Evolutionary conservation across 371 early-diverging fungal species (phyloP), one percentile per base, ranked within the genome.

Genomic region (Mucor indicus): DNA sequence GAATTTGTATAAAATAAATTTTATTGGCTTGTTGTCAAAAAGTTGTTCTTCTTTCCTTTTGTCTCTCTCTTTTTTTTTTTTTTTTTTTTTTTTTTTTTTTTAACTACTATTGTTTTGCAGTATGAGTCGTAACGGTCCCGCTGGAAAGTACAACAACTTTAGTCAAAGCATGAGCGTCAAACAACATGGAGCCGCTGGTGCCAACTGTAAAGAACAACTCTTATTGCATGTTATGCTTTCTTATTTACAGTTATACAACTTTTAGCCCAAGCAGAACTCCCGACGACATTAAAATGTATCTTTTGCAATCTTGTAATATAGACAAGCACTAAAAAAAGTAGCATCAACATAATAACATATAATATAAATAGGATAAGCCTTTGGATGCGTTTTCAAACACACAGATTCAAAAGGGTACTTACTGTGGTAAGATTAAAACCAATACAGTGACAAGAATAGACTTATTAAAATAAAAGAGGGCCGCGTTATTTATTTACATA

Each of bases 291-390:
- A 37, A 16, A 62, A 41, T 60, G 60, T 42, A 50, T 60, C 4
- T 60, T 60, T 42, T 60, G 60, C 25, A 44, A 53, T 15, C 20
- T 27, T 1, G 60, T 60, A 53, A 40, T n/a, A n/a, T n/a, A n/a
- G n/a, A n/a, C n/a, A n/a, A n/a, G n/a, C n/a, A n/a, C n/a, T n/a
- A 19, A 9, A 15, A 20, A 22, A 23, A 20, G 22, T 21, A 21
- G 33, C 21, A 8, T 20, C 19, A 20, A 9, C 2, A 11, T 13
- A 31, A 12, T 33, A 1, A 19, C 7, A 6, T 32, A 6, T n/a
- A 20, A 3, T 16, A 44, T 13, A 12, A 20, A 23, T 42, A 61
- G 61, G 55, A 61, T 1, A 61, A 61, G 19, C 61, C 61, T n/a
- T 19, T 61, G 6, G 61, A 61, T 16, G 48, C 55, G 6, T 61